Conservation (phyloP, 192 early-diverging fungal species). For the Chytriomyces confervae region DNA sequence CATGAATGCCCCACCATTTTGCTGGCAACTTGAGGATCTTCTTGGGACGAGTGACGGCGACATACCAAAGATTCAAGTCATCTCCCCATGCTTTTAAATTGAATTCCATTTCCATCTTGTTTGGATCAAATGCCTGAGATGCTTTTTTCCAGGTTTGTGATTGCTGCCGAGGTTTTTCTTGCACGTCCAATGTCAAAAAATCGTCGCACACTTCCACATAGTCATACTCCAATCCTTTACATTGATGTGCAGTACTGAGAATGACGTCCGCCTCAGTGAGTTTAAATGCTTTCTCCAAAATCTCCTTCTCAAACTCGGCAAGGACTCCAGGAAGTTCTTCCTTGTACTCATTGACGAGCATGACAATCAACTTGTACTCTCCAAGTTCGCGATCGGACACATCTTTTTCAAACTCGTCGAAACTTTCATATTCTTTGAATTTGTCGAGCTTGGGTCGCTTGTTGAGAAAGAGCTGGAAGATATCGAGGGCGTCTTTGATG, state of each 20-base stretch:
- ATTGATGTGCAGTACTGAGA: slow-evolving; percentile 33
- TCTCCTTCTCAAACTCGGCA: slow-evolving; percentile 14
- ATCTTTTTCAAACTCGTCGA: slow-evolving; percentile 19
- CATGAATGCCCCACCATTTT: slow-evolving; percentile 27
- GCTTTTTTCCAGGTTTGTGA: background rate
- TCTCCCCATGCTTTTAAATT: slow-evolving; percentile 31
- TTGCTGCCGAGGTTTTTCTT: background rate
- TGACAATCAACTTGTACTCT: slow-evolving; percentile 6
- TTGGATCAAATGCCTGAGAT: background rate
- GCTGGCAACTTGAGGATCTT: slow-evolving; percentile 22
- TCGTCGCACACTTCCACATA: slow-evolving; percentile 32
- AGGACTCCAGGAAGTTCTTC: slow-evolving; percentile 13
- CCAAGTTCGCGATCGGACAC: slow-evolving; percentile 28
- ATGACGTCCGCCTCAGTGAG: slow-evolving; percentile 15
- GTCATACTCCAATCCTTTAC: slow-evolving; percentile 35
- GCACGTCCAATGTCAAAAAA: slow-evolving; percentile 10
- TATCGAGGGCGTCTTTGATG: slow-evolving; percentile 25
- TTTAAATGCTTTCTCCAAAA: background rate
- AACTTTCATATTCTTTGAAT: slow-evolving; percentile 20
- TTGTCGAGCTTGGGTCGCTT: slow-evolving; percentile 11
- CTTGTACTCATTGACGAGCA: slow-evolving; percentile 16
- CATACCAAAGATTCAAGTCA: slow-evolving; percentile 39
- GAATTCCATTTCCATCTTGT: slow-evolving; percentile 16
- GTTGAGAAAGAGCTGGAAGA: slow-evolving; percentile 8
- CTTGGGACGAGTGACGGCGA: slow-evolving; percentile 32